Evolutionary conservation across 306 rosid species (phyloP).

Genomic region (Lupinus albus): DNA sequence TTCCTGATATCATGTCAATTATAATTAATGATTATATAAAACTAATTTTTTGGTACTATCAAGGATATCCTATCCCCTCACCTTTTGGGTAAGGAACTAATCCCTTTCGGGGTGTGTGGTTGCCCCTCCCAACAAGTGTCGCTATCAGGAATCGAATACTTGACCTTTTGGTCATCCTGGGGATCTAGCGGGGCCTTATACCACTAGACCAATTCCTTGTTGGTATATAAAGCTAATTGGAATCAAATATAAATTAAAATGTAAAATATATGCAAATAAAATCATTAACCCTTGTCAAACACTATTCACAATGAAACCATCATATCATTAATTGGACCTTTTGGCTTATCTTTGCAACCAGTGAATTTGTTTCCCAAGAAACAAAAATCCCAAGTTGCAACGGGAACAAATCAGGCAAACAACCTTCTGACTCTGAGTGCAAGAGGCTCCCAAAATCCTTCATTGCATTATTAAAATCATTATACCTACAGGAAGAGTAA

Average conservation of each 20-base stretch:
- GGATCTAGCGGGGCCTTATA: too few relatives aligned
- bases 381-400: constrained; percentile 72
- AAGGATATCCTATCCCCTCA: too few relatives aligned
- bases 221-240: constrained; percentile 13
- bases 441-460: constrained; percentile 50
- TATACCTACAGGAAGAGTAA: constrained; percentile 65
- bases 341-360: constrained; percentile 69
- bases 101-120: too few relatives aligned
- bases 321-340: constrained; percentile 54
- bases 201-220: too few relatives aligned
- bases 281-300: constrained; percentile 16
- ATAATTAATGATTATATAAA: constrained; percentile 25
- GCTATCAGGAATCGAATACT: too few relatives aligned
- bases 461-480: constrained; percentile 47
- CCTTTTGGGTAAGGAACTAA: too few relatives aligned
- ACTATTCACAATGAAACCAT: constrained; percentile 32
- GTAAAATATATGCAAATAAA: background rate
- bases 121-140: too few relatives aligned
- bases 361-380: constrained; percentile 67
- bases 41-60: too few relatives aligned
- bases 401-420: constrained; percentile 59
- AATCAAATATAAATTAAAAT: constrained; percentile 28
- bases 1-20: constrained; percentile 63
- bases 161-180: too few relatives aligned
- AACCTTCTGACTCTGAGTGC: constrained; percentile 52